Base-by-base conservation (phyloP, 1,284 basidiomycete species). In the Neolentinus lepideus region DNA sequence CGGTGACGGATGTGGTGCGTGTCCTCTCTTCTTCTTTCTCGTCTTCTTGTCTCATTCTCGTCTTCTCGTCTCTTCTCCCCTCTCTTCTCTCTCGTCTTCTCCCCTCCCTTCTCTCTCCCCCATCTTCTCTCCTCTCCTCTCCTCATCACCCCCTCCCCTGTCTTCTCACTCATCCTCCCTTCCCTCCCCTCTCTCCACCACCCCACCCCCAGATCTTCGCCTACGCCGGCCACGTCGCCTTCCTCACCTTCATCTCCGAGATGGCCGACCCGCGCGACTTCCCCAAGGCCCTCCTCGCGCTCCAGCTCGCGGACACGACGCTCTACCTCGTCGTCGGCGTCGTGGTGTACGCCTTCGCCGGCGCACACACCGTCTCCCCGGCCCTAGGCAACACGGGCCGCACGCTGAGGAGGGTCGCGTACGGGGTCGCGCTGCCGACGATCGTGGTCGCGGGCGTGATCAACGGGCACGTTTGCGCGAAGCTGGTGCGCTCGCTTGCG, bases 391-490 rank as follows among this genome's bases (percentile, higher is more conserved):
- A 69, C 59, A 69, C 67, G 1, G 65, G 66, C 2, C 25, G 47
- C 6, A 59, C 58, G 1, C 58, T 69, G 22, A 55, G 67, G 22
- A 66, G 60, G 57, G 54, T 68, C 35, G 56, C 67, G 45, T 69
- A 67, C 47, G 68, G 68, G 6, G 64, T 69, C 4, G 68, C 68
- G 29, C 60, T 69, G 12, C 68, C 68, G 10, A 69, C 68, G 21
- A 67, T 69, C 51, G 60, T 69, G 56, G 64, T 69, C 29, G 67
- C 68, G 1, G 68, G 68, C 14, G 66, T 67, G 25, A 63, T 69
- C 58, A 68, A 68, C 53, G 67, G 68, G 12, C 66, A 69, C 54
- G 68, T 69, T 16, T 68, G 68, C 52, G 66, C 68, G 6, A 69
- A 69, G 59, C 57, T 69, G 36, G 60, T 60, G 50, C 22, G 59